A percentile compares a stretch with the other conserved stretches of the same genome.
Conservation (phyloP, 306 rosid species). For the Cicer chorassanicum region DNA sequence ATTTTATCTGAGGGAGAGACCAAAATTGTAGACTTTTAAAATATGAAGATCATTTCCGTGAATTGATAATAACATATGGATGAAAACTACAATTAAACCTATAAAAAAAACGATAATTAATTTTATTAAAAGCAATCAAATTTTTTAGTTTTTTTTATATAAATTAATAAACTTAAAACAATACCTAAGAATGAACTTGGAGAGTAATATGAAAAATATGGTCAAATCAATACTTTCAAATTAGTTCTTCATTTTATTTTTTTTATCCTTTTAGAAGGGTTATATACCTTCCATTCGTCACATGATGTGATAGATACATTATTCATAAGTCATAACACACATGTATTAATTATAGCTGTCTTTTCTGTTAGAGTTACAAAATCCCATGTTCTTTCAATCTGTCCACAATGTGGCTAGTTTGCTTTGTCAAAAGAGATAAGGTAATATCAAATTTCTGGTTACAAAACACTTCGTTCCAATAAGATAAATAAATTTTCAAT, state of each 20-base stretch:
- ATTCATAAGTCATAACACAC: slow-evolving; percentile 20
- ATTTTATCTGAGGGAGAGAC: no score
- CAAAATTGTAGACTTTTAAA: no score
- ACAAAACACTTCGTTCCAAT: slow-evolving; percentile 14
- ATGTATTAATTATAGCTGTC: slow-evolving; percentile 15
- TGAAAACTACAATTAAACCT: no score
- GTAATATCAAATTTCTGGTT: slow-evolving; percentile 27
- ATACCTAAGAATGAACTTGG: no score
- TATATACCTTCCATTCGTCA: slow-evolving; percentile 38
- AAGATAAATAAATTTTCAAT: slow-evolving; percentile 10
- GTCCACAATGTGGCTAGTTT: slow-evolving; percentile 33
- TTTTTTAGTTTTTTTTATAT: no score
- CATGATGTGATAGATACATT: slow-evolving; percentile 29
- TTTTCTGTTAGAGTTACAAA: slow-evolving; percentile 30
- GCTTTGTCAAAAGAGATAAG: slow-evolving; percentile 48
- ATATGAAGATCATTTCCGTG: no score
- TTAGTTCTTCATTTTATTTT: slow-evolving; percentile 15
- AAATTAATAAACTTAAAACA: no score
- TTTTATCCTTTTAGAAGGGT: slow-evolving; percentile 18
- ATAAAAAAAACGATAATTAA: no score
- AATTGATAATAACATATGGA: no score
- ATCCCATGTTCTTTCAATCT: slow-evolving; percentile 27
- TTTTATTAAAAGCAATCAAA: no score
- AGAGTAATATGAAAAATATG: no score
- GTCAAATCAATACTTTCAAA: background rate